Evolutionary conservation across 2,329 filamentous ascomycete species (phyloP), one percentile per base, ranked within the genome.

Genomic region (Exophiala sp.): DNA sequence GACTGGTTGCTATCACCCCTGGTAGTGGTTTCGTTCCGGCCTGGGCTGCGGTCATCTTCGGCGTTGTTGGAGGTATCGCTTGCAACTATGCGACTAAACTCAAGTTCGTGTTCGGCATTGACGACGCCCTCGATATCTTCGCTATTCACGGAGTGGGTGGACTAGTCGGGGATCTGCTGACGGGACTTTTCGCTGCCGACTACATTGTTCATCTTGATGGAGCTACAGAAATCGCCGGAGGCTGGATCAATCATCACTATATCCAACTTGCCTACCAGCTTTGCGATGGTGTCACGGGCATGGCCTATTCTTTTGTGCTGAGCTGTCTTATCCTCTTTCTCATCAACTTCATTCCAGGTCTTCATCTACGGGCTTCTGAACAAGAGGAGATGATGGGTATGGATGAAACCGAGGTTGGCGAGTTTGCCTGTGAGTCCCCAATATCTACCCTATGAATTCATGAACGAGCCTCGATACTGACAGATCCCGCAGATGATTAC

Each of bases 1-100:
- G 91, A 16, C 79, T 96, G 16, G 90, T 96, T 5, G 86, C 86
- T 54, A 95, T 96, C 61, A 96, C 91, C 7, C 91, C 91, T 5
- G 91, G 87, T 32, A 94, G 89, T 52, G 91, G 88, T 67, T 95
- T 82, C 67, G 89, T 95, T 11, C 89, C 90, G 8, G 81, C 87
- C 1, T 96, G 79, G 62, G 68, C 76, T 2, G 75, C 79, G 0
- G 70, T 75, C 0, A 68, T 80, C 0, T 73, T 84, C 14, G 81
- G 81, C 2, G 71, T 78, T 12, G 58, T 83, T 2, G 82, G 80
- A 0, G 69, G 75, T 0, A 63, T 72, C 2, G 69, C 71, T 16
- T 80, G 75, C 57, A 76, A 76, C 53, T 76, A 75, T 52, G 66
- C 73, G 9, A 75, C 74, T 50, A 71, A 75, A 51, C 65, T 77